Conservation (phyloP, 2,329 filamentous ascomycete species). For the Fusarium temperatum region DNA sequence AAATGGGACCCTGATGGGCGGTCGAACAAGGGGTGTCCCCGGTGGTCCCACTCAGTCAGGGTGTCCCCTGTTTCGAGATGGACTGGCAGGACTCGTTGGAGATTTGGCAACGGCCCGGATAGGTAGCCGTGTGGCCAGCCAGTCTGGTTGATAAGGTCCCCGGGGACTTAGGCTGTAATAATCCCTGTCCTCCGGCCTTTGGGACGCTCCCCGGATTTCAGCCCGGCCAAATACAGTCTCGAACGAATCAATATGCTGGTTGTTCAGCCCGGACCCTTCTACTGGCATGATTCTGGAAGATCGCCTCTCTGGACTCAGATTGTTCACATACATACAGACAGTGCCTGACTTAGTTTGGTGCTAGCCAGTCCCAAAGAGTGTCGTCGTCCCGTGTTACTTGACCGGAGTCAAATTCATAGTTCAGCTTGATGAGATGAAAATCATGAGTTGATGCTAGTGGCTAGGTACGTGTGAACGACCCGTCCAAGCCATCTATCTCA, state of each 20-base stretch:
- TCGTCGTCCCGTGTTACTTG: conserved; percentile 21
- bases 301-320: conserved; percentile 36
- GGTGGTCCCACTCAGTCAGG: conserved; percentile 8
- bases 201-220: conserved; percentile 48
- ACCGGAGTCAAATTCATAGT: conserved; percentile 10
- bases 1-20: conserved; percentile 41
- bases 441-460: background rate
- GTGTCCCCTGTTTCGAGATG: conserved; percentile 27
- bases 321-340: background rate
- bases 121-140: conserved; percentile 48
- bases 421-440: conserved; percentile 6
- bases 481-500: background rate
- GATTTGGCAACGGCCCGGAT: conserved; percentile 48
- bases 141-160: conserved; percentile 42
- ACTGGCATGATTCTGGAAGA: conserved; percentile 48
- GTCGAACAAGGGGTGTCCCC: conserved; percentile 14
- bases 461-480: background rate
- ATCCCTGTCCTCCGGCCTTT: conserved; percentile 42
- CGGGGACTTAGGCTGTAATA: conserved; percentile 41
- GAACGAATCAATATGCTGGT: conserved; percentile 26
- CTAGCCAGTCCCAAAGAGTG: conserved; percentile 26
- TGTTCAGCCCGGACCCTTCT: conserved; percentile 27
- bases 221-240: conserved; percentile 37
- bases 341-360: conserved; percentile 17
- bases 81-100: conserved; percentile 35